phyloP scores from a whole-genome alignment of 768 basidiomycete species.

The Phylloporus scabripes region DNA sequence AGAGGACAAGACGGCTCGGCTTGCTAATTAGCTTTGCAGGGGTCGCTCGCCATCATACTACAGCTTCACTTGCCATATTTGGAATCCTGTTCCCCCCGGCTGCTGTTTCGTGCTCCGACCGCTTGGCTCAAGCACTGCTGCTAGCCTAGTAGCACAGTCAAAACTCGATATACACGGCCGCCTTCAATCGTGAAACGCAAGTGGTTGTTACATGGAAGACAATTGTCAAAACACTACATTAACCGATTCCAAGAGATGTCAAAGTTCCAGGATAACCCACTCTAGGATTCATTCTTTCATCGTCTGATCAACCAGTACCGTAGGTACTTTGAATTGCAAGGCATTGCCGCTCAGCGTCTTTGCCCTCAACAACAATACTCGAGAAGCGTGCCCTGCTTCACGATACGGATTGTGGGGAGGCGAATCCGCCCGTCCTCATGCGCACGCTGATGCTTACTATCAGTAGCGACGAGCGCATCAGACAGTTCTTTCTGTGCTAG shows the following conservation, averaged over 20 bases:
- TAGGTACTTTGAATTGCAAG: constrained; percentile 19
- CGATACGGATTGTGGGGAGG: constrained; percentile 22
- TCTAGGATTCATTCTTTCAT: constrained; percentile 16
- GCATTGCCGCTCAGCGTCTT: no score
- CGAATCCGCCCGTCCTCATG: background rate
- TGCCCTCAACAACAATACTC: constrained; percentile 15
- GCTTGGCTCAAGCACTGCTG: no score
- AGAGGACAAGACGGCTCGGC: constrained; percentile 12
- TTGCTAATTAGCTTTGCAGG: constrained; percentile 25
- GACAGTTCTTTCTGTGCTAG: constrained; percentile 3
- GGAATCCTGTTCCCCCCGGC: constrained; percentile 23
- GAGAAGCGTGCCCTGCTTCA: constrained; percentile 16
- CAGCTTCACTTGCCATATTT: constrained; percentile 17
- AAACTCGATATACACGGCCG: no score
- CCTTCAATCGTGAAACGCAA: no score
- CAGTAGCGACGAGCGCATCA: constrained; percentile 3
- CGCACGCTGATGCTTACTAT: no score
- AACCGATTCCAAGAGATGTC: no score
- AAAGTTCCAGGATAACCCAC: constrained; percentile 2
- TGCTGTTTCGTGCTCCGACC: no score
- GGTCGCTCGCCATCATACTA: constrained; percentile 20
- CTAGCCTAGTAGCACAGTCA: background rate
- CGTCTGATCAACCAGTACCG: background rate
- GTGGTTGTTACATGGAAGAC: no score
- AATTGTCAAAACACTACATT: no score